A percentile compares a stretch with the other conserved stretches of the same genome.
These are phyloP conservation scores for Clitopilus passeckerianus DNA, from an alignment of 768 basidiomycete genomes.

Conservation along the genomic window DNA sequence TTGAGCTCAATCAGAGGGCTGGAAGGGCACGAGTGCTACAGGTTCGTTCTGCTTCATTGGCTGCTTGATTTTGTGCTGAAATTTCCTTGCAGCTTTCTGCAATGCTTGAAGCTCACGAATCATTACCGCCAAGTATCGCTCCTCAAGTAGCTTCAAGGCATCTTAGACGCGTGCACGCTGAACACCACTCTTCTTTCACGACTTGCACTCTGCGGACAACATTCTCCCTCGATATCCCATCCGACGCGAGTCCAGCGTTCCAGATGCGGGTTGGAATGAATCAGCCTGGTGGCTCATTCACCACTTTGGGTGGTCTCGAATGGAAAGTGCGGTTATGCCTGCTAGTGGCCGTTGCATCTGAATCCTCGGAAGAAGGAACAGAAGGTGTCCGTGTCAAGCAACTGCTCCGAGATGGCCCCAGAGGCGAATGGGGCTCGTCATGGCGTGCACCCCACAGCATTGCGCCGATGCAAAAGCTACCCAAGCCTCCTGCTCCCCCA, in stretches of 20 bases:
- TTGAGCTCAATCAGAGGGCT: slow-evolving; percentile 77
- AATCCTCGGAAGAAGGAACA: slow-evolving; percentile 35
- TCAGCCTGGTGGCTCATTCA: slow-evolving; percentile 11
- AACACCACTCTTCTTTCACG: slow-evolving; percentile 77
- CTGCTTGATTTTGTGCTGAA: neutral
- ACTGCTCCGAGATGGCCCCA: slow-evolving; percentile 50
- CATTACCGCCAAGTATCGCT: slow-evolving; percentile 57
- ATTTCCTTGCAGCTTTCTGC: slow-evolving; percentile 68
- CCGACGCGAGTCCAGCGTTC: slow-evolving; percentile 88
- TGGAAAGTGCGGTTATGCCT: slow-evolving; percentile 89
- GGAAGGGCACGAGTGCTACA: slow-evolving; percentile 76
- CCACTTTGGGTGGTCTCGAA: slow-evolving; percentile 65
- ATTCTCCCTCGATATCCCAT: slow-evolving; percentile 89
- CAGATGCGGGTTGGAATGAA: slow-evolving; percentile 48
- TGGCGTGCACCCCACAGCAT: slow-evolving; percentile 57
- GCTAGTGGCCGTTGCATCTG: slow-evolving; percentile 68
- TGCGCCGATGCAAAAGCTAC: slow-evolving; percentile 54
- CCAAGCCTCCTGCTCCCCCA: slow-evolving; percentile 13
- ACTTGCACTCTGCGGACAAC: slow-evolving; percentile 70
- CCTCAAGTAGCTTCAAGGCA: slow-evolving; percentile 42
- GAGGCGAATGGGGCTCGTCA: slow-evolving; percentile 69
- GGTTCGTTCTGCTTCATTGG: slow-evolving; percentile 31
- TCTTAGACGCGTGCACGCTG: slow-evolving; percentile 75
- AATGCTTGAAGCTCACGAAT: slow-evolving; percentile 86
- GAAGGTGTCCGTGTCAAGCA: slow-evolving; percentile 51